Conservation (phyloP, 495 filamentous ascomycete genomes). For the Xylaria intraflava region DNA sequence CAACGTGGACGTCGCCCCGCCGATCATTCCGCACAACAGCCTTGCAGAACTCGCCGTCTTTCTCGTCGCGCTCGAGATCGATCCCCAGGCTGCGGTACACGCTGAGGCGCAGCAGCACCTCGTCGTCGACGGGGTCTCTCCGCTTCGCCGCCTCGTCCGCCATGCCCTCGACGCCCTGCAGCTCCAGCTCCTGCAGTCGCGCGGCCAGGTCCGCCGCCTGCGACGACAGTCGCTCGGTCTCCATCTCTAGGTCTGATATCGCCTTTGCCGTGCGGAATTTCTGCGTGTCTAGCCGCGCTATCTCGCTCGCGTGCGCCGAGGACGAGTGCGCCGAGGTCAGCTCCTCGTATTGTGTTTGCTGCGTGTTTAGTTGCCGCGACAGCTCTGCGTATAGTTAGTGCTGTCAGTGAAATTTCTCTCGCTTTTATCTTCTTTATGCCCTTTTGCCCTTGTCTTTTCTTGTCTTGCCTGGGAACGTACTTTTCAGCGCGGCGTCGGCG, state of each 20-base stretch:
- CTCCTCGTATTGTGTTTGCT: slow-evolving; percentile 64
- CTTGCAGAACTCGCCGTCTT: slow-evolving; percentile 72
- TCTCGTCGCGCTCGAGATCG: slow-evolving; percentile 73
- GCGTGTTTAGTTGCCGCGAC: slow-evolving; percentile 60
- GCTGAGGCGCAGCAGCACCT: slow-evolving; percentile 67
- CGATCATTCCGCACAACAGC: slow-evolving; percentile 79
- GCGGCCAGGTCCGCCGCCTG: slow-evolving; percentile 73
- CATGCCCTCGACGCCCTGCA: slow-evolving; percentile 67
- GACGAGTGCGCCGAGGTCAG: slow-evolving; percentile 63
- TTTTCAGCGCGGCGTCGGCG: slow-evolving; percentile 62
- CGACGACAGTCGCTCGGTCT: slow-evolving; percentile 76
- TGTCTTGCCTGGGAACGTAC: slow-evolving; percentile 22
- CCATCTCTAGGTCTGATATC: slow-evolving; percentile 81
- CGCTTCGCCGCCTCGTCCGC: slow-evolving; percentile 21
- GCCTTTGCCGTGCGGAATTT: slow-evolving; percentile 93
- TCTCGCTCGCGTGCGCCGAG: slow-evolving; percentile 68
- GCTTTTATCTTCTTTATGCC: background rate
- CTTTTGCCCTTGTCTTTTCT: background rate
- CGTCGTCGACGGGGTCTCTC: slow-evolving; percentile 41
- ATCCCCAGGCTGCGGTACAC: slow-evolving; percentile 88
- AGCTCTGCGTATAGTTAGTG: slow-evolving; percentile 43
- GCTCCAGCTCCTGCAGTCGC: slow-evolving; percentile 71
- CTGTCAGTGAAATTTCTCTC: background rate
- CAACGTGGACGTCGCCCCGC: slow-evolving; percentile 88
- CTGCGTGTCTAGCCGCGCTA: slow-evolving; percentile 79